A percentile compares a stretch with the other conserved stretches of the same genome.
These are phyloP conservation scores for Colletotrichum orbiculare DNA, from an alignment of 2,329 filamentous ascomycete species.

Conservation along the genomic window DNA sequence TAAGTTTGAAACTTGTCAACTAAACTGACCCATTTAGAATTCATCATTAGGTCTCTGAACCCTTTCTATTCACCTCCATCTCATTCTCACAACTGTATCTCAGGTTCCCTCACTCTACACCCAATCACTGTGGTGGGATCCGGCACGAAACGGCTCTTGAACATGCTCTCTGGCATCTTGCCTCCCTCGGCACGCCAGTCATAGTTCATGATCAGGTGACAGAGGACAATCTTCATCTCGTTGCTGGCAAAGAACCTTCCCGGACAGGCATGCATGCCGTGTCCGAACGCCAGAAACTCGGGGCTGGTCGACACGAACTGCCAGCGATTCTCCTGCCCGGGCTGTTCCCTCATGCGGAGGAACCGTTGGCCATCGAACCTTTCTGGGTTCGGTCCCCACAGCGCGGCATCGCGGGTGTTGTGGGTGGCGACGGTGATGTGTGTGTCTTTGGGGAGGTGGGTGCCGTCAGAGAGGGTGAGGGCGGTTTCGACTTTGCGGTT, in stretches of 20 bases:
- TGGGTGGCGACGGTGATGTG: slow-evolving; percentile 12
- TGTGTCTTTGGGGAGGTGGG: slow-evolving; percentile 17
- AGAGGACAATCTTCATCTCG: slow-evolving; percentile 57
- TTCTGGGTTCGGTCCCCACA: slow-evolving; percentile 12
- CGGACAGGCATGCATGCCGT: slow-evolving; percentile 53
- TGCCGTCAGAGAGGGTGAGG: slow-evolving; percentile 32
- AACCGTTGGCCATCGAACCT: slow-evolving; percentile 22
- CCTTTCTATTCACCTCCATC: not conserved
- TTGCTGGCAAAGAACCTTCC: slow-evolving; percentile 58
- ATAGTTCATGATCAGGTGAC: slow-evolving; percentile 53
- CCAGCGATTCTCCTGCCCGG: slow-evolving; percentile 39
- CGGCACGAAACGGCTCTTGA: slow-evolving; percentile 18
- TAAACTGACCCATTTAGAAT: not conserved
- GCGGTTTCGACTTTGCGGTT: slow-evolving; percentile 14
- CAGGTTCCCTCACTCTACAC: slow-evolving; percentile 7
- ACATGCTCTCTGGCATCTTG: slow-evolving; percentile 9
- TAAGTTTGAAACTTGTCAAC: not conserved
- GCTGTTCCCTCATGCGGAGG: slow-evolving; percentile 24
- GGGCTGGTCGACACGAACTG: slow-evolving; percentile 55
- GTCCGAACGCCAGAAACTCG: slow-evolving; percentile 49
- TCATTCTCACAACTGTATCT: slow-evolving; percentile 3
- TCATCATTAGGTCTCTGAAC: not conserved
- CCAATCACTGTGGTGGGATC: slow-evolving; percentile 10
- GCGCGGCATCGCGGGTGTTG: slow-evolving; percentile 8
- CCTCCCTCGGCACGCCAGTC: slow-evolving; percentile 41